These are phyloP conservation scores for Diaporthe amygdali DNA, from an alignment of 2,329 filamentous ascomycete species.

Conservation along the genomic window DNA sequence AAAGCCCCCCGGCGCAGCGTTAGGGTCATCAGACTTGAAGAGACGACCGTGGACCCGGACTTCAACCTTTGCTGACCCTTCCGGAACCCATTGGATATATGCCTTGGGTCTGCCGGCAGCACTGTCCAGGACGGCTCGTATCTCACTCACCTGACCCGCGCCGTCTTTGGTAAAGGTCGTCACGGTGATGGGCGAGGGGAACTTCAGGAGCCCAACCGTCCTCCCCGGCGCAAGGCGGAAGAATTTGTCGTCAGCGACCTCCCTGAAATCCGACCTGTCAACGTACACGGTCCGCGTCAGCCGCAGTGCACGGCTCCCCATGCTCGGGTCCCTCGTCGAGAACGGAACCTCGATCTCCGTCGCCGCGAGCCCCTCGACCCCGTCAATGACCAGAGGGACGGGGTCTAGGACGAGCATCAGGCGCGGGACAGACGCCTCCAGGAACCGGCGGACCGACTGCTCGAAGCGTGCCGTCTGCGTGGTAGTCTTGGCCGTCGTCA, in stretches of 20 bases:
- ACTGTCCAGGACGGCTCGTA: slow-evolving; percentile 72
- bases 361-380: slow-evolving; percentile 69
- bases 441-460: slow-evolving; percentile 80
- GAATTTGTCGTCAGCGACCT: slow-evolving; percentile 74
- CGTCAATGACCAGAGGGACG: slow-evolving; percentile 79
- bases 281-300: slow-evolving; percentile 86
- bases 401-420: slow-evolving; percentile 93
- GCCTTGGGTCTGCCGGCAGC: slow-evolving; percentile 78
- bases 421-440: slow-evolving; percentile 87
- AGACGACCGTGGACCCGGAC: slow-evolving; percentile 81
- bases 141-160: slow-evolving; percentile 65
- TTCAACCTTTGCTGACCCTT: slow-evolving; percentile 71
- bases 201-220: slow-evolving; percentile 74
- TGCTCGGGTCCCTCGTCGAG: slow-evolving; percentile 76
- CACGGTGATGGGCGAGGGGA: slow-evolving; percentile 72
- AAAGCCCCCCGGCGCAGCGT: not conserved
- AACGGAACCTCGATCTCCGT: slow-evolving; percentile 74
- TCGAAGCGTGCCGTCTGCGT: slow-evolving; percentile 84
- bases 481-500: slow-evolving; percentile 79
- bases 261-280: slow-evolving; percentile 79
- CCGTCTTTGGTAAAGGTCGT: slow-evolving; percentile 71
- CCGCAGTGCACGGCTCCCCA: slow-evolving; percentile 63
- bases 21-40: slow-evolving; percentile 52
- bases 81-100: slow-evolving; percentile 89
- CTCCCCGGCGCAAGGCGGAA: slow-evolving; percentile 80